These are phyloP conservation scores for Colletotrichum aenigma DNA, from an alignment of 2,329 filamentous ascomycete species.

Conservation along the genomic window DNA sequence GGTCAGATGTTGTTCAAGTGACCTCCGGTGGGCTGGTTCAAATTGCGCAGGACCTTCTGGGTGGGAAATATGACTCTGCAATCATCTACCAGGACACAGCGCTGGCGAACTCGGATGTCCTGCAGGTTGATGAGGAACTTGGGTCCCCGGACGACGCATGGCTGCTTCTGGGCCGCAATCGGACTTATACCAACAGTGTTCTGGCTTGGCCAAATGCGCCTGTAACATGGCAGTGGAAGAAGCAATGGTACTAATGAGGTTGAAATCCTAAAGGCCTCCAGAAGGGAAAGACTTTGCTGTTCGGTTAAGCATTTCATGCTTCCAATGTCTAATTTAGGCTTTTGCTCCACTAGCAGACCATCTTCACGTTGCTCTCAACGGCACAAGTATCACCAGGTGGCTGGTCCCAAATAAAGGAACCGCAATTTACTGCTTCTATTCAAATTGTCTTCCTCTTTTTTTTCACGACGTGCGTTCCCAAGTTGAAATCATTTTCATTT, in stretches of 20 bases:
- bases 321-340: neutral
- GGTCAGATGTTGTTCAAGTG: neutral
- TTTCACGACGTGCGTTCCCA: neutral
- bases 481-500: neutral
- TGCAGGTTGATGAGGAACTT: neutral
- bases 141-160: neutral
- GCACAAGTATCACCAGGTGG: neutral
- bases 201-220: neutral
- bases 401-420: accelerated
- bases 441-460: neutral
- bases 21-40: neutral
- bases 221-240: neutral
- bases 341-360: neutral
- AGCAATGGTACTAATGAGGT: neutral
- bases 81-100: neutral
- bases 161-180: neutral
- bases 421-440: neutral
- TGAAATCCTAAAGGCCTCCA: neutral
- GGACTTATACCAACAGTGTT: neutral
- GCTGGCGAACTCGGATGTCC: neutral
- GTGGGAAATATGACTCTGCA: neutral
- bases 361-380: neutral
- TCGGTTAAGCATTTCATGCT: neutral
- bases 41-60: neutral
- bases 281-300: neutral